Percentiles rank a stretch among this genome's conserved stretches.
These are phyloP conservation scores for Globisporangium polare DNA, from an alignment of 352 stramenopile genomes.

Conservation along the genomic window DNA sequence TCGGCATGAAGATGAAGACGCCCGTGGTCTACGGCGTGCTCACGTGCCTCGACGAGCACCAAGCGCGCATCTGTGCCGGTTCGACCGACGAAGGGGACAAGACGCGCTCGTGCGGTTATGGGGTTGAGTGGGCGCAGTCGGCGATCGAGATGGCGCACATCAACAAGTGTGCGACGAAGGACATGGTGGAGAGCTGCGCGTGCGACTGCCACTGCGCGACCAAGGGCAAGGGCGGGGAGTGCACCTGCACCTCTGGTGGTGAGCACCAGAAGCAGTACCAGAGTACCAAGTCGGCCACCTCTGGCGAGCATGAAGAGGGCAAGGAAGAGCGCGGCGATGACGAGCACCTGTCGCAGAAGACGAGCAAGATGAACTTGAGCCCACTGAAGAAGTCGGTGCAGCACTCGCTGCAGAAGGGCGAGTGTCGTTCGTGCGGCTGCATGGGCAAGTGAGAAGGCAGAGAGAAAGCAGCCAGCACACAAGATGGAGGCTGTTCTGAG, in stretches of 20 bases:
- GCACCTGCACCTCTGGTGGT: background rate
- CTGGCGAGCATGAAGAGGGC: background rate
- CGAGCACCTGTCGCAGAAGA: background rate
- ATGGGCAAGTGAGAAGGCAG: background rate
- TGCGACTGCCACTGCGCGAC: constrained; percentile 12
- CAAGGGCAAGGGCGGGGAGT: background rate
- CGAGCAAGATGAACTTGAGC: background rate
- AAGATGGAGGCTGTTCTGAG: too few relatives aligned
- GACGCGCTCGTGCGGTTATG: constrained; percentile 63
- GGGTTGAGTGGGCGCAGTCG: constrained; percentile 88
- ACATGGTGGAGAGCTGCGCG: constrained; percentile 6
- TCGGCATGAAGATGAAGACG: constrained; percentile 23
- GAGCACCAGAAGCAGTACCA: background rate
- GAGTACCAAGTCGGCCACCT: background rate
- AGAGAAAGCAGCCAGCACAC: background rate
- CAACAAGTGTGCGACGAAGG: constrained; percentile 9
- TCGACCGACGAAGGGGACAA: constrained; percentile 6
- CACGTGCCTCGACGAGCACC: constrained; percentile 11
- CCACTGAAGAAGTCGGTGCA: constrained; percentile 1
- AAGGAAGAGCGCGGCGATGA: background rate
- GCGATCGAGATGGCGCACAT: constrained; percentile 90
- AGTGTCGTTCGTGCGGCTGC: constrained; percentile 8
- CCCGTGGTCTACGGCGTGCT: constrained; percentile 23
- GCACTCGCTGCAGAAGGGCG: constrained; percentile 9
- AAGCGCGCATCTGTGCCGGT: constrained; percentile 16